Evolutionary conservation across 2,329 filamentous ascomycete genomes (phyloP), one percentile per base, ranked within the genome.

Genomic region (Colletotrichum echinochloae): DNA sequence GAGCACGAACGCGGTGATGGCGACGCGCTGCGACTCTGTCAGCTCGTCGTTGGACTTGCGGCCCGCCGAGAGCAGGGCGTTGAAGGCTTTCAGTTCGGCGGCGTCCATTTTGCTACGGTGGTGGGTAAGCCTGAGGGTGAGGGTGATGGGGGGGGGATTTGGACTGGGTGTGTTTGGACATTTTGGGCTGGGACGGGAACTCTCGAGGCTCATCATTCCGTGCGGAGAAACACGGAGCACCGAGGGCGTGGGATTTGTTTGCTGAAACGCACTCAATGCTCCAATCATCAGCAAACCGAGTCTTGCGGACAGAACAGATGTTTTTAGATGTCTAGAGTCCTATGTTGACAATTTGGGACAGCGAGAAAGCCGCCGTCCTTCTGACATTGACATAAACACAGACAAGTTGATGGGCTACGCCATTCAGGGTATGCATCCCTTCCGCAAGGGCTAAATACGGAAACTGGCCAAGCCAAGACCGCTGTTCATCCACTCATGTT

Each of bases 161-260:
- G 37, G 37, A 39, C 37, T n/a, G 14, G 18, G 41, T 44, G 44
- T 46, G 44, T 46, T 46, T n/a, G 23, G 44, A 46, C 44, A 9
- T 46, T 46, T 46, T 46, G 44, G 44, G 20, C n/a, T 8, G 44
- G 9, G 20, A 5, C 44, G 44, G 9, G 5, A 23, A n/a, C n/a
- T 11, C 44, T 46, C 8, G 11, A 44, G 4, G 4, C 20, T 44
- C 41, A 20, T 20, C 39, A 8, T 9, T 6, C 41, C 7, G 59
- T 51, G 44, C 20, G 59, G 59, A 61, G 57, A 51, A 61, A 30
- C 59, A 33, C 44, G 46, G 59, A 33, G 44, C 28, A 33, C 23
- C 30, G 46, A 51, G 33, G 8, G 16, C 46, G 23, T 39, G 33
- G 46, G 16, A 20, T 51, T n/a, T 14, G 30, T 23, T 51, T n/a